Conservation (phyloP, 495 filamentous ascomycete genomes). For the Darksidea phi region DNA sequence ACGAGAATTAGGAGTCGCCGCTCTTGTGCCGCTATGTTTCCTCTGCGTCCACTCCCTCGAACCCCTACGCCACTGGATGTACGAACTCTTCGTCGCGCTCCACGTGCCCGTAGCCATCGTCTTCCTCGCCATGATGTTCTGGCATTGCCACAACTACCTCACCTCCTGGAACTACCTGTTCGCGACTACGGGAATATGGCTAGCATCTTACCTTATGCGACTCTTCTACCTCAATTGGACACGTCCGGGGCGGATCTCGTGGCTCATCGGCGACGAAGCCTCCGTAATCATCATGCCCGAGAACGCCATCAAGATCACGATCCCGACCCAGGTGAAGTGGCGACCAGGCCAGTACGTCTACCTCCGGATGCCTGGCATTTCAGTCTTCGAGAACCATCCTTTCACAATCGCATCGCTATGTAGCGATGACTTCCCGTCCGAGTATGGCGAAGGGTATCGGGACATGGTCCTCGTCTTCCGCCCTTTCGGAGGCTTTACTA, state of each 20-base stretch:
- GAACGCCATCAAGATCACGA: constrained; percentile 88
- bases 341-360: constrained; percentile 93
- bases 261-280: constrained; percentile 83
- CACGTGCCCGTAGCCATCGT: constrained; percentile 80
- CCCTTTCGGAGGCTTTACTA: constrained; percentile 86
- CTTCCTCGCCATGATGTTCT: constrained; percentile 84
- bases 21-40: constrained; percentile 74
- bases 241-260: constrained; percentile 73
- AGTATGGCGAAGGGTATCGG: constrained; percentile 79
- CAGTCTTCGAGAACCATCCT: constrained; percentile 86
- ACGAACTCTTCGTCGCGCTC: constrained; percentile 79
- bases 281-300: constrained; percentile 84
- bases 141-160: constrained; percentile 92
- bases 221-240: constrained; percentile 77
- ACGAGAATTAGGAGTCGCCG: constrained; percentile 63
- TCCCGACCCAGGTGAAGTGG: constrained; percentile 91
- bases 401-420: constrained; percentile 93
- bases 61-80: constrained; percentile 60
- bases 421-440: constrained; percentile 82
- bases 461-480: constrained; percentile 90
- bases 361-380: constrained; percentile 87
- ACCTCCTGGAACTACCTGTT: constrained; percentile 89
- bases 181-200: constrained; percentile 77
- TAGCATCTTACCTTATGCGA: constrained; percentile 52
- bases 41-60: constrained; percentile 82